These are phyloP conservation scores for Chaetomium tenue DNA, from an alignment of 495 filamentous ascomycete genomes.

Conservation along the genomic window DNA sequence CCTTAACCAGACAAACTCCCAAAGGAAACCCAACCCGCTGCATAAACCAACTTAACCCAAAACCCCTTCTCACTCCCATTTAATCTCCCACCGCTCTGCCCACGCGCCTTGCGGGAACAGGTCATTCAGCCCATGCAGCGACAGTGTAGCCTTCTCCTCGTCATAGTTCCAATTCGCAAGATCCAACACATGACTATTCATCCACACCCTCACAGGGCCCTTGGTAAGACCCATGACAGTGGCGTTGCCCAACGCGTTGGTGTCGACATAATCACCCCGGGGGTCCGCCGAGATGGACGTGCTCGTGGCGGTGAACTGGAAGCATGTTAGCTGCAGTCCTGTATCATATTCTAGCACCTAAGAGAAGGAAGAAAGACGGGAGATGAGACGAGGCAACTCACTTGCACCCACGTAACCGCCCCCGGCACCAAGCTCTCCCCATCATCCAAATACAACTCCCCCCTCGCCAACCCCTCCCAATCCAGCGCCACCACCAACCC, in stretches of 20 bases:
- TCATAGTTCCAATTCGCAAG: conserved; percentile 50
- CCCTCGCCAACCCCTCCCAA: conserved; percentile 56
- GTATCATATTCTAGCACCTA: neutral
- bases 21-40: neutral
- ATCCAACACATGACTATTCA: conserved; percentile 52
- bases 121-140: conserved; percentile 18
- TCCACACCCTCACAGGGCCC: conserved; percentile 44
- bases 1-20: neutral
- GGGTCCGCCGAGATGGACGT: conserved; percentile 48
- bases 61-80: conserved; percentile 22
- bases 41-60: neutral
- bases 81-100: conserved; percentile 25
- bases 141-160: conserved; percentile 18
- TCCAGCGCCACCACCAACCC: conserved; percentile 63
- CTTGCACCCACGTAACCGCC: conserved; percentile 56
- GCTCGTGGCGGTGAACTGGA: conserved; percentile 50
- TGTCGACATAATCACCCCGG: conserved; percentile 57
- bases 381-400: conserved; percentile 32
- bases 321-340: neutral
- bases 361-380: neutral
- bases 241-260: conserved; percentile 61
- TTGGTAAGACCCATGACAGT: conserved; percentile 62
- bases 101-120: conserved; percentile 30
- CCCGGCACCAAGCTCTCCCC: conserved; percentile 66
- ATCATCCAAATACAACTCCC: conserved; percentile 78